Evolutionary conservation across 208 protist species (phyloP).

Genomic region (Wallacemonas collosoma): DNA sequence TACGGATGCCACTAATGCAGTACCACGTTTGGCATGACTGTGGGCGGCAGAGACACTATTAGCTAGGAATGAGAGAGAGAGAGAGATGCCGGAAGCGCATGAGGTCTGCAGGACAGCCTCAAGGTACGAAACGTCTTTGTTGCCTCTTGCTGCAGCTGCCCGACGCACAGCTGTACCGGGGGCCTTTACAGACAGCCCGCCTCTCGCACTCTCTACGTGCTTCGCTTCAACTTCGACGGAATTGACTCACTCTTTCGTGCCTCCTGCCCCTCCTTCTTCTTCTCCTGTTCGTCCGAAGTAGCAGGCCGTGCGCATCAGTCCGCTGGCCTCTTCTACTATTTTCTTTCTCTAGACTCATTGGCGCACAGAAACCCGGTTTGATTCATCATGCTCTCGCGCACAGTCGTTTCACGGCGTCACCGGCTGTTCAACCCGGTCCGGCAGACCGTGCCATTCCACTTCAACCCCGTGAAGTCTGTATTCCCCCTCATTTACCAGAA

Average conservation of each 20-base stretch:
- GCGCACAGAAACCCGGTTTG: neutral
- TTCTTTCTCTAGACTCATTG: neutral
- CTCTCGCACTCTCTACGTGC: no score
- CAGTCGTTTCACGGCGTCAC: conserved; percentile 33
- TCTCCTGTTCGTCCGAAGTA: neutral
- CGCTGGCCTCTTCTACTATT: conserved; percentile 17
- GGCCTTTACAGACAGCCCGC: no score
- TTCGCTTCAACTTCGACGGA: no score
- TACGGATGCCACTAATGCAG: neutral
- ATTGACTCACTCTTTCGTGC: conserved; percentile 8
- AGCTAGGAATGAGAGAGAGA: no score
- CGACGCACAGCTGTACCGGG: no score
- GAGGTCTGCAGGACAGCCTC: no score
- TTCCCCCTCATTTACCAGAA: conserved; percentile 92
- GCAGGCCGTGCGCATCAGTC: neutral
- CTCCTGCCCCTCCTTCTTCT: conserved; percentile 14
- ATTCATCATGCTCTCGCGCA: conserved; percentile 33
- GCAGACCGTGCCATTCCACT: conserved; percentile 75
- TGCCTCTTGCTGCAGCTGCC: no score
- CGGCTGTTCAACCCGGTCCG: conserved; percentile 75
- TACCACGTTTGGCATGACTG: no score
- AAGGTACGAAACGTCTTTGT: no score
- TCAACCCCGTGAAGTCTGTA: conserved; percentile 72
- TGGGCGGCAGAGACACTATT: no score
- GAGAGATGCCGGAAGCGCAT: no score